Percentiles rank a stretch among this genome's conserved stretches.
Evolutionary conservation across 495 filamentous ascomycete genomes (phyloP).

Genomic region (Amorphotheca resinae): DNA sequence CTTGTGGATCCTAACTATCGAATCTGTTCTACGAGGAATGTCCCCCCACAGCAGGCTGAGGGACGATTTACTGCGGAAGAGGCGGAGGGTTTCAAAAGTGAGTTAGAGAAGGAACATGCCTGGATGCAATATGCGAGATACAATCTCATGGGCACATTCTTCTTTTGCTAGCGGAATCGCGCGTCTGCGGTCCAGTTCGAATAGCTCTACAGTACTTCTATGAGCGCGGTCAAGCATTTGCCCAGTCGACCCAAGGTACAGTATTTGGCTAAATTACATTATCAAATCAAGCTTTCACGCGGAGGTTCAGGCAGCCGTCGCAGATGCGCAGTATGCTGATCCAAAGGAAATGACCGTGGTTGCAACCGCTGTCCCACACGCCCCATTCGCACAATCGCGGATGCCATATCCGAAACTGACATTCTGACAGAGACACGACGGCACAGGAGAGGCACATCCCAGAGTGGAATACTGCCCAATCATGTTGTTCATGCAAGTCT

Average conservation of each 20-base stretch:
- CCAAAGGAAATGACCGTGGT: constrained; percentile 5
- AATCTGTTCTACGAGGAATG: constrained; percentile 39
- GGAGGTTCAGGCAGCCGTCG: constrained; percentile 1
- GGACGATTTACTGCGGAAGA: not conserved
- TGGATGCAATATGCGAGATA: not conserved
- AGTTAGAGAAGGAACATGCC: not conserved
- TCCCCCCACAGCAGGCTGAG: constrained; percentile 32
- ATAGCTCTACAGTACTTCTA: no score
- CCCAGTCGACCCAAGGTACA: no score
- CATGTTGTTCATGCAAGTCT: constrained; percentile 62
- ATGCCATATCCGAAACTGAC: constrained; percentile 58
- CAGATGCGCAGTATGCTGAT: constrained; percentile 5
- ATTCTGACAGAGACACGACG: constrained; percentile 57
- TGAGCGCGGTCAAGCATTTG: no score
- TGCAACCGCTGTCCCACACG: constrained; percentile 34
- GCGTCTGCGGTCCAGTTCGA: no score
- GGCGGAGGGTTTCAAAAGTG: not conserved
- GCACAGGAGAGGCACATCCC: constrained; percentile 43
- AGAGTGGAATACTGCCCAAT: constrained; percentile 41
- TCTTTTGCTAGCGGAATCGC: not conserved
- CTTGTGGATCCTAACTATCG: constrained; percentile 39
- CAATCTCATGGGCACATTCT: not conserved
- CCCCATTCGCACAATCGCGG: constrained; percentile 58
- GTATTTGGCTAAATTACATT: no score
- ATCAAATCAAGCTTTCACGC: no score